phyloP scores from a whole-genome alignment of 345 rosid genomes.

The Populus ilicifolia region DNA sequence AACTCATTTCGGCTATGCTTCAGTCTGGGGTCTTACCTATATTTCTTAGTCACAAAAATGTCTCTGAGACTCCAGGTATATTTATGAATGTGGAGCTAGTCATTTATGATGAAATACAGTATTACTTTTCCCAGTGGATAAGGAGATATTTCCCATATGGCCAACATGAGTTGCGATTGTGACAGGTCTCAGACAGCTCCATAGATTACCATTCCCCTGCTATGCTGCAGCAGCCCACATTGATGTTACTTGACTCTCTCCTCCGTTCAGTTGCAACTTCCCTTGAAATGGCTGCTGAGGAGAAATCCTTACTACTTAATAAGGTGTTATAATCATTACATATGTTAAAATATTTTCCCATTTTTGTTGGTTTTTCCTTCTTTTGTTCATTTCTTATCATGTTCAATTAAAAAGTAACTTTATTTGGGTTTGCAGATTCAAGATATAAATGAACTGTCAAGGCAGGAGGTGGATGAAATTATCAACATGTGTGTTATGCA shows the following conservation, averaged over 20 bases:
- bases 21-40: slow-evolving; percentile 74
- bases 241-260: slow-evolving; percentile 56
- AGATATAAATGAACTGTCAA: slow-evolving; percentile 86
- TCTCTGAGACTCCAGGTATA: slow-evolving; percentile 74
- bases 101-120: not conserved
- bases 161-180: slow-evolving; percentile 8
- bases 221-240: slow-evolving; percentile 65
- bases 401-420: not conserved
- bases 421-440: slow-evolving; percentile 50
- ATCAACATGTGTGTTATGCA: slow-evolving; percentile 61
- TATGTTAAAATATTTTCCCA: not conserved
- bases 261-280: slow-evolving; percentile 56
- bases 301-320: slow-evolving; percentile 69
- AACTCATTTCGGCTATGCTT: slow-evolving; percentile 57
- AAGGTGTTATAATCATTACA: slow-evolving; percentile 43
- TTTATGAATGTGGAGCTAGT: slow-evolving; percentile 4
- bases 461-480: slow-evolving; percentile 92
- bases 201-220: slow-evolving; percentile 38
- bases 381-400: not conserved
- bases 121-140: not conserved
- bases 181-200: slow-evolving; percentile 53
- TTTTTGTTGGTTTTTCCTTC: not conserved
- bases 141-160: not conserved
- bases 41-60: slow-evolving; percentile 74
- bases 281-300: slow-evolving; percentile 86